Evolutionary conservation across 2,329 filamentous ascomycete species (phyloP).

Genomic region (Colletotrichum sp.): DNA sequence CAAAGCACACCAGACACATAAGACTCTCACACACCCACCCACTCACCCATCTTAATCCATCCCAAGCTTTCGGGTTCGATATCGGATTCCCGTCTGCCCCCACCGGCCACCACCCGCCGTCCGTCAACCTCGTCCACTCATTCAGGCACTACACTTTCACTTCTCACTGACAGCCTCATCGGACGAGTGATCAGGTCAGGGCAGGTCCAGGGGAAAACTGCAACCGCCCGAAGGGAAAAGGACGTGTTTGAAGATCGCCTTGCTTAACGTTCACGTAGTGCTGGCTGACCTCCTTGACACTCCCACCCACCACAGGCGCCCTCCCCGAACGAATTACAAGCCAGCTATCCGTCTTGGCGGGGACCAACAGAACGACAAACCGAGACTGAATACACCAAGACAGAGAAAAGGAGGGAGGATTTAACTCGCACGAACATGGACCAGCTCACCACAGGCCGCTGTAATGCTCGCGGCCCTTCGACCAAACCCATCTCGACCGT

Average conservation of each 20-base stretch:
- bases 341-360: background rate
- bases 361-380: background rate
- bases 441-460: background rate
- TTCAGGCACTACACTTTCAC: background rate
- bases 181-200: background rate
- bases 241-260: background rate
- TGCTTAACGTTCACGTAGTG: background rate
- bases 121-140: background rate
- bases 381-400: background rate
- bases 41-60: background rate
- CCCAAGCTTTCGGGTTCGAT: constrained; percentile 11
- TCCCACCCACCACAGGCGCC: background rate
- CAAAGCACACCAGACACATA: background rate
- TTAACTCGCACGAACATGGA: background rate
- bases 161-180: background rate
- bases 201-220: background rate
- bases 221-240: background rate
- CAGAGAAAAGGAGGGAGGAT: background rate
- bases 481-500: background rate
- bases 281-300: background rate
- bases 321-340: background rate
- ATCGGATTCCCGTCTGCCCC: background rate
- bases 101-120: background rate
- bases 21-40: background rate
- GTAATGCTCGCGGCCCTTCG: background rate